Evolutionary conservation across 148 eudicot species (phyloP).

Genomic region (Silene conica): DNA sequence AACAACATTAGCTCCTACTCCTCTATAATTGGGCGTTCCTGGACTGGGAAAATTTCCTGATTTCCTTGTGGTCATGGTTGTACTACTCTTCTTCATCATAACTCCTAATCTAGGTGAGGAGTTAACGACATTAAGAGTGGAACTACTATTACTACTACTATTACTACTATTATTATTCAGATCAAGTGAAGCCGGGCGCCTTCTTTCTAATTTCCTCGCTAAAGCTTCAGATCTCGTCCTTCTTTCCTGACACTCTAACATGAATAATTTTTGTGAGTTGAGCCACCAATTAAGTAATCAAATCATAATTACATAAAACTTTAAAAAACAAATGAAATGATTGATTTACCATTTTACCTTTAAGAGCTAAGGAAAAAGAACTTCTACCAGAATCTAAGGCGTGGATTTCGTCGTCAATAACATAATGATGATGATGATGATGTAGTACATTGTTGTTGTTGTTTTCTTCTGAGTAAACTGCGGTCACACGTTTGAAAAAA

Average conservation of each 20-base stretch:
- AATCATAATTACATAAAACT: not conserved
- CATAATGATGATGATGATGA: conserved; percentile 2
- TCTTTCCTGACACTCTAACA: conserved; percentile 68
- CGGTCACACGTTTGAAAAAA: conserved; percentile 11
- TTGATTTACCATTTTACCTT: conserved; percentile 66
- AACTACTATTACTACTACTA: conserved; percentile 3
- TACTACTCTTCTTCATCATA: conserved; percentile 46
- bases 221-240: conserved; percentile 61
- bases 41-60: conserved; percentile 71
- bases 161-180: conserved; percentile 37
- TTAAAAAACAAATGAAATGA: not conserved
- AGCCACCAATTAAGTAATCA: not conserved
- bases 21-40: conserved; percentile 64
- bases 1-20: conserved; percentile 29
- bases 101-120: conserved; percentile 60
- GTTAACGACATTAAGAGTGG: conserved; percentile 28
- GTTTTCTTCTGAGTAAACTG: conserved; percentile 43
- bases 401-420: conserved; percentile 35
- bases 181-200: conserved; percentile 75
- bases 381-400: conserved; percentile 63
- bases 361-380: conserved; percentile 69
- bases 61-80: conserved; percentile 21
- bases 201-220: conserved; percentile 41
- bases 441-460: conserved; percentile 30
- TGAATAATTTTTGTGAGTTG: not conserved